Percentiles rank a stretch among this genome's conserved stretches.
These are phyloP conservation scores for Ganoderma lingzhi DNA, from an alignment of 1,284 basidiomycete species.

Conservation along the genomic window DNA sequence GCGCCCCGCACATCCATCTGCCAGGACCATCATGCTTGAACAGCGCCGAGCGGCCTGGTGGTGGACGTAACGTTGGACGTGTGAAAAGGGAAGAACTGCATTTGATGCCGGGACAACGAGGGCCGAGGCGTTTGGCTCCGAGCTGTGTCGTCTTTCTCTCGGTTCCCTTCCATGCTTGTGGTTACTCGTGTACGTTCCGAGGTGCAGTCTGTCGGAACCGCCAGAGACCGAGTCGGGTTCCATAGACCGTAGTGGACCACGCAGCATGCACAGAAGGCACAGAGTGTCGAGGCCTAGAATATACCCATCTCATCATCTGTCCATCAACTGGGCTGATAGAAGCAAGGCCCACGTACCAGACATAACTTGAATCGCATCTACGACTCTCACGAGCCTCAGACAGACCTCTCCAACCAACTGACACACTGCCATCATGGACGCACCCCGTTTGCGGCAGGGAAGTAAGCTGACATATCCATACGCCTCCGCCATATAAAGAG, in stretches of 20 bases:
- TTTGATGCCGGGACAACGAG: background rate
- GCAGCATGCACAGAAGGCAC: background rate
- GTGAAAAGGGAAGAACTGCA: background rate
- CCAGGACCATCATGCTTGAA: constrained; percentile 3
- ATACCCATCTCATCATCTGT: constrained; percentile 2
- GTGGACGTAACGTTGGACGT: background rate
- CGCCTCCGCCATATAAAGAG: background rate
- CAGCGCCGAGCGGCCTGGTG: background rate
- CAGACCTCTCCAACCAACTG: background rate
- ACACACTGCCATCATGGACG: background rate
- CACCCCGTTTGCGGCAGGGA: background rate
- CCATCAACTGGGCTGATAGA: constrained; percentile 1
- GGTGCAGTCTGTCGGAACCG: background rate
- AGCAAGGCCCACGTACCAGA: background rate
- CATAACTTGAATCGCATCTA: background rate
- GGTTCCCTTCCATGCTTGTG: background rate
- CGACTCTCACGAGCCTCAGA: background rate
- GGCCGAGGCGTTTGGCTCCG: background rate
- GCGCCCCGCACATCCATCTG: constrained; percentile 6
- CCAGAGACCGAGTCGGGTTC: background rate
- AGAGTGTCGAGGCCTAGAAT: background rate
- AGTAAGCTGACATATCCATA: background rate
- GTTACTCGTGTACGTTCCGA: background rate
- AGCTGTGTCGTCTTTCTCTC: background rate
- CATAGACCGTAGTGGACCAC: background rate